Conservation (phyloP, 2,329 filamentous ascomycete genomes). For the Penicillium sp. region DNA sequence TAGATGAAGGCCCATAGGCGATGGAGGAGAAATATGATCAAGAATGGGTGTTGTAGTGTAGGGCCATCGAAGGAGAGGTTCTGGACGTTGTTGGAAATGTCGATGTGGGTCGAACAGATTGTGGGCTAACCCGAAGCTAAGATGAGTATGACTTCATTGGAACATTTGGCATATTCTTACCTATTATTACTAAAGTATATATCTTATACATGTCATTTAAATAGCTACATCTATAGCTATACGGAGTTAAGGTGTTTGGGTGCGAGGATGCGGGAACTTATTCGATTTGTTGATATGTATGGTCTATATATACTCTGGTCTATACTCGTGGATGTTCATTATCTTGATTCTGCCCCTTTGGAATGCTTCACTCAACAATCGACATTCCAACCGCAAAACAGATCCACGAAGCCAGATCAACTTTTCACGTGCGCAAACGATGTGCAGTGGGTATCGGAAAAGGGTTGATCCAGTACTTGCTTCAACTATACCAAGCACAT, state of each 20-base stretch:
- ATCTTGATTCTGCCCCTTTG: background rate
- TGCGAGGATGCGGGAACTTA: background rate
- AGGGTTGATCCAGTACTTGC: background rate
- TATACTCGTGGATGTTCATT: no score
- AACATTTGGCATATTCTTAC: background rate
- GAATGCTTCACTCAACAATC: background rate
- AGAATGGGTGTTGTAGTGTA: background rate
- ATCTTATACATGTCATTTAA: background rate
- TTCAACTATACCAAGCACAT: background rate
- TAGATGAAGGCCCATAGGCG: background rate
- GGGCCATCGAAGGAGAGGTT: constrained; percentile 7
- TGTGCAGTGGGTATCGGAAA: background rate
- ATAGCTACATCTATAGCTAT: background rate
- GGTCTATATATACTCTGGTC: background rate
- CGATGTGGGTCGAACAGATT: constrained; percentile 7
- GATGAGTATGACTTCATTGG: background rate
- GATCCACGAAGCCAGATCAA: background rate
- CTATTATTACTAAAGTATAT: background rate
- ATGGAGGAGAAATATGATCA: background rate
- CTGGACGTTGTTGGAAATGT: background rate
- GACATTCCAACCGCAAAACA: background rate
- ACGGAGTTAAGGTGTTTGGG: background rate
- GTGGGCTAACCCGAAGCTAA: background rate
- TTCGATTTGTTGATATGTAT: background rate
- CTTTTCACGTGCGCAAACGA: background rate